Percentiles rank a stretch among this genome's conserved stretches.
Conservation (phyloP, 1,284 basidiomycete species). For the Mycosarcoma maydis region DNA sequence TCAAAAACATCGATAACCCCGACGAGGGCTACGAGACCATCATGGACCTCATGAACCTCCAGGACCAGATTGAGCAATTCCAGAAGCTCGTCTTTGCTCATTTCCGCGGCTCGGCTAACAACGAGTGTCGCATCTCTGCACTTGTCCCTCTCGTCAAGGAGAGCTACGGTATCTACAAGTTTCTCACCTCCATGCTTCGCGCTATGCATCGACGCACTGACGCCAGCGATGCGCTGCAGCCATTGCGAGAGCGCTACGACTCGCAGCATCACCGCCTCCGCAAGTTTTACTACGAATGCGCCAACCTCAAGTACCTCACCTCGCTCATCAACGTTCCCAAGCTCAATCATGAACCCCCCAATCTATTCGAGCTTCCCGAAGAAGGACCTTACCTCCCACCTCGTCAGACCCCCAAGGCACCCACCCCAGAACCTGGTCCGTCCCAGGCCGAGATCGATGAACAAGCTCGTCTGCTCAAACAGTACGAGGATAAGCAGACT, state of each 20-base stretch:
- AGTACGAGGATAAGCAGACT: constrained; percentile 95
- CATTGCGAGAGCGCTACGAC: constrained; percentile 63
- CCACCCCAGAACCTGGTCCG: constrained; percentile 54
- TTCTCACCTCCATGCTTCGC: constrained; percentile 66
- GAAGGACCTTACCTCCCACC: constrained; percentile 58
- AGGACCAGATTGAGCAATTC: constrained; percentile 66
- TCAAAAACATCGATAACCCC: constrained; percentile 67
- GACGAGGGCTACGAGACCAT: constrained; percentile 67
- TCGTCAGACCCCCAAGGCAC: constrained; percentile 50
- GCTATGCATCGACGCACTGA: constrained; percentile 67
- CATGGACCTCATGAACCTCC: constrained; percentile 66
- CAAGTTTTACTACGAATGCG: constrained; percentile 66
- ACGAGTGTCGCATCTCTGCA: constrained; percentile 66
- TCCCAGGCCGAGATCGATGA: constrained; percentile 79
- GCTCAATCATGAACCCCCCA: constrained; percentile 66
- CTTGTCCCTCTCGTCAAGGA: constrained; percentile 66
- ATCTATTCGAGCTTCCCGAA: constrained; percentile 64
- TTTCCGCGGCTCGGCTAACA: constrained; percentile 61
- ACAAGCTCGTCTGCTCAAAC: constrained; percentile 92
- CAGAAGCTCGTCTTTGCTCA: constrained; percentile 66
- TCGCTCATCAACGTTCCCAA: constrained; percentile 67
- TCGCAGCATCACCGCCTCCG: constrained; percentile 64
- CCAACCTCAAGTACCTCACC: constrained; percentile 66
- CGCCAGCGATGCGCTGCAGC: constrained; percentile 65
- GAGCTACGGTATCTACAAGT: constrained; percentile 67